These are phyloP conservation scores for Lactarius evosmus DNA, from an alignment of 768 basidiomycete species.

Conservation along the genomic window DNA sequence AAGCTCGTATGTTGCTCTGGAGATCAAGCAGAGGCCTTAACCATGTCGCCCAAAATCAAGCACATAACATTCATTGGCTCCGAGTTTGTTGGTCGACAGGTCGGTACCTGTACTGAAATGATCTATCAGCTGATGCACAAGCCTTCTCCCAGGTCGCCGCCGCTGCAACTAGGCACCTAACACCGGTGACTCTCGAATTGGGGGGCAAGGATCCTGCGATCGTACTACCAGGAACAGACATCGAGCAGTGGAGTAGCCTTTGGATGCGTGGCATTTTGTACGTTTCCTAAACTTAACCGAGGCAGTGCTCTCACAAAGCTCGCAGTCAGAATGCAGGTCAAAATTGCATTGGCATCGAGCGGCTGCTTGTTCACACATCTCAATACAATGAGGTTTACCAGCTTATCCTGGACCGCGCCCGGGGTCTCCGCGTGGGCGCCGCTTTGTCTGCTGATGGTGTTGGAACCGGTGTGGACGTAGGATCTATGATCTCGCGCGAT, in stretches of 20 bases:
- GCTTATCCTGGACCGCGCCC: conserved; percentile 59
- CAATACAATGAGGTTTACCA: conserved; percentile 75
- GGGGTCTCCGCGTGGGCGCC: conserved; percentile 72
- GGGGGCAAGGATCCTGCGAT: conserved; percentile 95
- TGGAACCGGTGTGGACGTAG: conserved; percentile 72
- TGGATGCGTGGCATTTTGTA: conserved; percentile 94
- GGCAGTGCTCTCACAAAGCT: neutral
- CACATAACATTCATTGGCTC: conserved; percentile 96
- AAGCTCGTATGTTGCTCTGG: conserved; percentile 86
- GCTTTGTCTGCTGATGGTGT: conserved; percentile 72
- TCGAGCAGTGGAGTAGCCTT: conserved; percentile 72
- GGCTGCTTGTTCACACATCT: conserved; percentile 77
- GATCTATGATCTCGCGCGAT: conserved; percentile 55
- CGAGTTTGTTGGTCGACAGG: conserved; percentile 72
- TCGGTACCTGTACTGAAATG: conserved; percentile 32
- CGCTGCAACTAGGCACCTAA: conserved; percentile 82
- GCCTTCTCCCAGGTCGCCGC: conserved; percentile 57
- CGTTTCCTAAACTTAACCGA: conserved; percentile 34
- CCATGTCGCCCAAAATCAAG: conserved; percentile 72
- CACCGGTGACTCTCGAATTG: conserved; percentile 89
- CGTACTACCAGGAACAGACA: conserved; percentile 80
- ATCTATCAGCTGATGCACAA: neutral
- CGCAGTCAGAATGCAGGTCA: conserved; percentile 87
- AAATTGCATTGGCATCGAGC: conserved; percentile 96
- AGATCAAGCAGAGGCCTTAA: conserved; percentile 79